phyloP scores from a whole-genome alignment of 2,329 filamentous ascomycete species.

The Fusarium musae region DNA sequence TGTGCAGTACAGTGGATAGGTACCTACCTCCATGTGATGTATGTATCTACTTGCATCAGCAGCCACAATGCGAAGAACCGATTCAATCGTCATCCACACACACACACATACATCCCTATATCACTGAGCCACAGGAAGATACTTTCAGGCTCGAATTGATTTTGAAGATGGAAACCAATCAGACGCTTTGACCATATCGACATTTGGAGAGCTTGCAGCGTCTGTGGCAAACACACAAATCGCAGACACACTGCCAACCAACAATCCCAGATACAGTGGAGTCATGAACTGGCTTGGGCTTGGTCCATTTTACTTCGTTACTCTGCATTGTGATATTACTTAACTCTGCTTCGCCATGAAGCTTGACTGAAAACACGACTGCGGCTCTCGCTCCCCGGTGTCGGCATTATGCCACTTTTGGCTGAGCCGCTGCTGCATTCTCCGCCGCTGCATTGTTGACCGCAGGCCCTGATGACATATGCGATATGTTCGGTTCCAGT shows the following conservation, averaged over 20 bases:
- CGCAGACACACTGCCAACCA: conserved; percentile 11
- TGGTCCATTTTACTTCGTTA: conserved; percentile 23
- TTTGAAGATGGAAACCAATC: conserved; percentile 24
- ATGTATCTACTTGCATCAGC: neutral
- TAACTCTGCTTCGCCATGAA: conserved; percentile 20
- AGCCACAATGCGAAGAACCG: neutral
- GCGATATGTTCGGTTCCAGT: conserved; percentile 4
- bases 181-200: conserved; percentile 14
- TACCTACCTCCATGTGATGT: neutral
- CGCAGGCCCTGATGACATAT: conserved; percentile 24
- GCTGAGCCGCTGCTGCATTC: conserved; percentile 18
- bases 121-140: neutral
- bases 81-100: neutral
- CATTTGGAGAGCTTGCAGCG: conserved; percentile 18
- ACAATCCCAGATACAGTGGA: conserved; percentile 16
- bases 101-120: conserved; percentile 1
- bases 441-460: conserved; percentile 27
- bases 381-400: conserved; percentile 18
- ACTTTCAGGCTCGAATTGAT: neutral
- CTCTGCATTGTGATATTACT: conserved; percentile 19
- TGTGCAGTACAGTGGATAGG: neutral
- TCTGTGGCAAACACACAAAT: conserved; percentile 28
- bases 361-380: neutral
- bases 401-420: conserved; percentile 21
- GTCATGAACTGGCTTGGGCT: conserved; percentile 11